phyloP scores from a whole-genome alignment of 1,284 basidiomycete species.

The Boletus subluridellus region DNA sequence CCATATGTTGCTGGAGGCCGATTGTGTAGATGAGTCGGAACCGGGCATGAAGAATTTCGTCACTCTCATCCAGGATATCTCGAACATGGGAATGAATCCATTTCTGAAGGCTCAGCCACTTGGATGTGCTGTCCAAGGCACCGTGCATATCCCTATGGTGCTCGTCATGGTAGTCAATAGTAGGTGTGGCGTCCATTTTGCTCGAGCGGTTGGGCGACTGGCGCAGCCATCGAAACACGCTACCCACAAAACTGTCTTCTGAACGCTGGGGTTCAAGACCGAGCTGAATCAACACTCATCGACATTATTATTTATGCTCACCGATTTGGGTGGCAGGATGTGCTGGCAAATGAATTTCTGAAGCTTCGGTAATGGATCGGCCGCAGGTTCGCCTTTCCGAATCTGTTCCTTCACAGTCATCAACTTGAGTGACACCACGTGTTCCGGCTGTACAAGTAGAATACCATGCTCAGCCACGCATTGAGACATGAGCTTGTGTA shows the following conservation, averaged over 20 bases:
- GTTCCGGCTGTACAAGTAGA: not conserved
- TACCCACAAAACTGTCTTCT: too few species aligned
- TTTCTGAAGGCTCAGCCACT: constrained; percentile 14
- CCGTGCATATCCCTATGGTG: not conserved
- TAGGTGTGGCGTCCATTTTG: too few species aligned
- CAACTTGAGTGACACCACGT: not conserved
- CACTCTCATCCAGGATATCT: not conserved
- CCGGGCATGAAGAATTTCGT: not conserved
- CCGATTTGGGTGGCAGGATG: not conserved
- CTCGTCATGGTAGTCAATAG: not conserved
- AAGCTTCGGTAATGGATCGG: not conserved
- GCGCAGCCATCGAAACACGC: not conserved
- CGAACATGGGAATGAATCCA: constrained; percentile 20
- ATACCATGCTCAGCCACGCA: not conserved
- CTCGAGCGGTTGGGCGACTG: not conserved
- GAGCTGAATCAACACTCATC: not conserved
- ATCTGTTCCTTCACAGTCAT: not conserved
- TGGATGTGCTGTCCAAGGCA: not conserved
- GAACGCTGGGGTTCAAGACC: not conserved
- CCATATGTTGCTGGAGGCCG: not conserved
- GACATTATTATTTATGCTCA: not conserved
- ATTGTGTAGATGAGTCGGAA: not conserved
- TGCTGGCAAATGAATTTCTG: not conserved
- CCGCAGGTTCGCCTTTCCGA: not conserved
- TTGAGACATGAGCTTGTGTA: not conserved